Percentiles rank a stretch among this genome's conserved stretches.
These are phyloP conservation scores for Xylaria arbuscula DNA, from an alignment of 2,329 filamentous ascomycete genomes.

Conservation along the genomic window DNA sequence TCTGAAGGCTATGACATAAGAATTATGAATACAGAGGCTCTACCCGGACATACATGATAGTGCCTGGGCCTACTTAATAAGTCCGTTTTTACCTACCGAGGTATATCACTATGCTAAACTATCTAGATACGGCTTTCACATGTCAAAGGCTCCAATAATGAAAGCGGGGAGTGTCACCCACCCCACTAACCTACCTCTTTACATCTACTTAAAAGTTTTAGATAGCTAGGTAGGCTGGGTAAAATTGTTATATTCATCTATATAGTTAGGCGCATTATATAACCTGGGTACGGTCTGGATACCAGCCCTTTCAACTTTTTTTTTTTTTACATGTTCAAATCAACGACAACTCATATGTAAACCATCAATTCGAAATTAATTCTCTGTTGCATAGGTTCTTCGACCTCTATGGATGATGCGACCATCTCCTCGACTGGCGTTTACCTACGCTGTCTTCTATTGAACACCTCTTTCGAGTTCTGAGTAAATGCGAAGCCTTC, in stretches of 20 bases:
- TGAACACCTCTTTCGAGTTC: not conserved
- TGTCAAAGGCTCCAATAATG: not conserved
- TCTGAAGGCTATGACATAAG: not conserved
- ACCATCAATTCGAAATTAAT: slow-evolving; percentile 1
- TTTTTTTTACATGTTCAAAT: too few relatives aligned
- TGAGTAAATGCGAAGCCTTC: slow-evolving; percentile 15
- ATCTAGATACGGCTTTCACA: not conserved
- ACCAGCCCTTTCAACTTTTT: too few relatives aligned
- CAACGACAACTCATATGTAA: too few relatives aligned
- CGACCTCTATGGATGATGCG: not conserved
- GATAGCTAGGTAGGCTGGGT: not conserved
- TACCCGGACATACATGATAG: too few relatives aligned
- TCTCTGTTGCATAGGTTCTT: slow-evolving; percentile 10
- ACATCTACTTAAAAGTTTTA: too few relatives aligned
- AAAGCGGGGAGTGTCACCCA: not conserved
- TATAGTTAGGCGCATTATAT: not conserved
- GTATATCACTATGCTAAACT: not conserved
- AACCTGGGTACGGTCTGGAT: not conserved
- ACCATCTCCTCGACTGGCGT: not conserved
- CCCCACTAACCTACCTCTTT: not conserved
- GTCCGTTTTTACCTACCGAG: not conserved
- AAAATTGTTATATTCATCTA: too few relatives aligned
- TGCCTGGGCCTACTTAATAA: not conserved
- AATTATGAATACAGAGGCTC: not conserved
- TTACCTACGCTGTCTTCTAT: not conserved